Base-by-base conservation (phyloP, 148 eudicot species). In the Fagopyrum homotropicum region DNA sequence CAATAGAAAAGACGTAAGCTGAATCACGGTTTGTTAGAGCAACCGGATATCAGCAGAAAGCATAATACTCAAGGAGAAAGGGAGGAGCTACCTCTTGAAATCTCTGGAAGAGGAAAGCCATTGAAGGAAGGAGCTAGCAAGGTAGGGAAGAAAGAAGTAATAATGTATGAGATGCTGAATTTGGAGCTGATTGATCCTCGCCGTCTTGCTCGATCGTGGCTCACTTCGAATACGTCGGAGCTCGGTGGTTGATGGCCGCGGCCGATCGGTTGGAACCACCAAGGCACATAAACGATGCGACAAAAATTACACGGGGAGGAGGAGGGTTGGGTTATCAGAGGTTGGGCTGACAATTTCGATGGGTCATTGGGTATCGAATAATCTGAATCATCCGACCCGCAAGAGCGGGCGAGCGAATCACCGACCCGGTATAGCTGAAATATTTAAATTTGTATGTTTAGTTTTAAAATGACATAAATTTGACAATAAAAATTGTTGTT, bases 81-180 rank as follows among this genome's bases (percentile, higher is more conserved):
- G 52, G 46, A 75, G 6, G 15, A 44, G 68, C 10, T 77, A 90
- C 96, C 96, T 85, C 83, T 82, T 87, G 92, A 83, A 90, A 88
- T 84, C 86, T 90, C 55, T 81, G 84, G 78, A 90, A 90, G 76
- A 90, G 86, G 83, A 75, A 78, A 72, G 90, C 92, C 90, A 88
- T 89, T 69, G 55, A 66, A 66, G 45, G 14, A 15, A 14, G 35
- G 16, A 66, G 12, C 46, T 40, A 40, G 46, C 64, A 9, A 17
- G 19, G 64, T 12, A 66, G 71, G 17, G 71, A 11, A 64, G 47
- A 15, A 45, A 12, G 52, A 49, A 30, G n/a, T 57, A 17, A 29
- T 17, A 8, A 0, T 26, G 9, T 35, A 14, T 61, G 15, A 61
- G 68, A 61, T 61, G 68, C 44, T 29, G 40, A 29, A 44, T 61